A percentile compares a stretch with the other conserved stretches of the same genome.
phyloP scores from a whole-genome alignment of 129 eudicot genomes.

The Tagetes erecta region DNA sequence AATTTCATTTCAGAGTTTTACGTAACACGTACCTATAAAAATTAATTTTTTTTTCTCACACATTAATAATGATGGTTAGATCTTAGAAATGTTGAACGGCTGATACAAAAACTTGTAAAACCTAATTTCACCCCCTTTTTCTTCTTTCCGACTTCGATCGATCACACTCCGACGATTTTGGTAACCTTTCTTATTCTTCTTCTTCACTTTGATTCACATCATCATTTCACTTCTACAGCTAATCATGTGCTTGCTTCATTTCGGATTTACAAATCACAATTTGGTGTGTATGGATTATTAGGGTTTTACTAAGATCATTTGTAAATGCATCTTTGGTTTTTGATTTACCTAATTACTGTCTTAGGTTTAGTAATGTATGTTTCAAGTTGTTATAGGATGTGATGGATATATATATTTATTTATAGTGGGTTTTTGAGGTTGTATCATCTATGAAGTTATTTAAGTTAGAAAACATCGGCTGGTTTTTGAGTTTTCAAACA shows the following conservation, averaged over 20 bases:
- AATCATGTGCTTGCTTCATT: too few species aligned
- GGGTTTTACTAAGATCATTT: not conserved
- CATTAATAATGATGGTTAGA: not conserved
- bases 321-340: not conserved
- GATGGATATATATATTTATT: not conserved
- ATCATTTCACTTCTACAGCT: too few species aligned
- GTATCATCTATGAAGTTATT: not conserved
- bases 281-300: not conserved
- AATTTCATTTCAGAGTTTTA: too few species aligned
- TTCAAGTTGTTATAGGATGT: not conserved
- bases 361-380: not conserved
- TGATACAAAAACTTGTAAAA: not conserved
- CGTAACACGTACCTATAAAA: too few species aligned
- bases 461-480: not conserved
- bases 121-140: slow-evolving; percentile 3
- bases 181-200: too few species aligned
- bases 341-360: not conserved
- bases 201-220: too few species aligned
- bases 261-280: too few species aligned
- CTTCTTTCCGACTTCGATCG: not conserved
- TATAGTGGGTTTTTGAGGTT: not conserved
- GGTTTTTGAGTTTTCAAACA: too few species aligned
- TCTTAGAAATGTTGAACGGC: not conserved
- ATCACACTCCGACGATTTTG: too few species aligned
- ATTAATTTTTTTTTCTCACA: too few species aligned